Evolutionary conservation across 805 yeast species (phyloP), one percentile per base, ranked within the genome.

Genomic region (Kuraishia molischiana): DNA sequence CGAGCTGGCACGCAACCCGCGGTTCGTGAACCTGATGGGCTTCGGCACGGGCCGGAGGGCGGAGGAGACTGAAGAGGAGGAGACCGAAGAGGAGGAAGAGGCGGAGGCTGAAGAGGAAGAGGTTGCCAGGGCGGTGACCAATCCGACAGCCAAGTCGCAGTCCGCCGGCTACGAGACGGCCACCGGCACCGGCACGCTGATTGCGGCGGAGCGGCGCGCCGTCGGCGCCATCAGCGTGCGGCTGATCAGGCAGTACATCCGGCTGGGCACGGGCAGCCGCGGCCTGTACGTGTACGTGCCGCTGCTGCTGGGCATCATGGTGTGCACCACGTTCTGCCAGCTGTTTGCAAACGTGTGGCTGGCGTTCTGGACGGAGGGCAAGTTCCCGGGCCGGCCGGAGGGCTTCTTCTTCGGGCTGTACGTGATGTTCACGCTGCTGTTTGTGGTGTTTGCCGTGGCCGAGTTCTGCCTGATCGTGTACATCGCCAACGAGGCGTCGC

Each of bases 261-360:
- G 51, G 32, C 66, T 72, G 10, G 86, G 85, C 14, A 65, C 78
- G 20, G 83, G 83, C 2, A 63, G 46, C 18, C 56, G 54, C 41
- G 71, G 55, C 32, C 57, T 48, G 31, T 62, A 50, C 40, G 44
- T 45, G 15, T 58, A 18, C 42, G 52, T 51, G 26, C 65, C 59
- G 35, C 38, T 52, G 5, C 56, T 58, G 29, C 41, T 57, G 2
- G 4, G 53, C 3, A 19, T 45, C 26, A 46, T 54, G 34, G 41
- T 44, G 5, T 35, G 68, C 13, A 62, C 69, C 35, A 66, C 64
- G 2, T 74, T 74, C 52, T 58, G 65, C 41, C 61, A 57, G 35
- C 51, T 75, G 33, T 72, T 76, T 46, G 64, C 77, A 31, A 74
- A 72, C 49, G 72, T 78, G 21, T 79, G 86, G 87, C 60, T 83